Conservation (phyloP, 441 rosid genomes). For the Mallotus japonicus region DNA sequence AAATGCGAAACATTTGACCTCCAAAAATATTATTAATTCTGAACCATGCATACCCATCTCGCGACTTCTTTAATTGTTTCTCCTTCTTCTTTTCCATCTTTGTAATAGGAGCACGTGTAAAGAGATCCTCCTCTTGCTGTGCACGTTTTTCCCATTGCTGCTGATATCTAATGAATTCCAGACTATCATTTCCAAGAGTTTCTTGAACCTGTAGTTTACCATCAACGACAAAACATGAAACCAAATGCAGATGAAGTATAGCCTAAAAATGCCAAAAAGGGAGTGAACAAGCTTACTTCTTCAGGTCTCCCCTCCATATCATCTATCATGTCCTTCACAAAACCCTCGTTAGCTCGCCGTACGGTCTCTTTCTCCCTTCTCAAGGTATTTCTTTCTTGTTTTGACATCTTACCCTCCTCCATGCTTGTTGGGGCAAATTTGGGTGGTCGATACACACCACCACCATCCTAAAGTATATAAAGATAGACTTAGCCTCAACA, state of each 20-base stretch:
- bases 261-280: not conserved
- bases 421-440: conserved; percentile 70
- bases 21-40: conserved; percentile 10
- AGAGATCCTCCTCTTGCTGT: conserved; percentile 69
- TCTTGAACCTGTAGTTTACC: conserved; percentile 55
- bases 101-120: conserved; percentile 65
- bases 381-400: conserved; percentile 57
- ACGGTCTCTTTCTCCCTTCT: conserved; percentile 64
- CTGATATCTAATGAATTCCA: conserved; percentile 51
- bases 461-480: conserved; percentile 41
- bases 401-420: conserved; percentile 78
- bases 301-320: conserved; percentile 79
- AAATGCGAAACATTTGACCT: not conserved
- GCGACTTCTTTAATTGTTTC: conserved; percentile 66
- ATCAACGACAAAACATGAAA: conserved; percentile 16
- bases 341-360: conserved; percentile 52
- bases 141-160: conserved; percentile 66
- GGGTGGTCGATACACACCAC: conserved; percentile 64
- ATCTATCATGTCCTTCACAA: conserved; percentile 64
- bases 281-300: conserved; percentile 44
- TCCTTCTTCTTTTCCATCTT: conserved; percentile 65
- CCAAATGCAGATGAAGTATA: conserved; percentile 6
- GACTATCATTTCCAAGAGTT: conserved; percentile 57
- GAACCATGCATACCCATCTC: conserved; percentile 60
- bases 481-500: conserved; percentile 20